These are phyloP conservation scores for Agrocybe chaxingu DNA, from an alignment of 768 basidiomycete genomes.

Conservation along the genomic window DNA sequence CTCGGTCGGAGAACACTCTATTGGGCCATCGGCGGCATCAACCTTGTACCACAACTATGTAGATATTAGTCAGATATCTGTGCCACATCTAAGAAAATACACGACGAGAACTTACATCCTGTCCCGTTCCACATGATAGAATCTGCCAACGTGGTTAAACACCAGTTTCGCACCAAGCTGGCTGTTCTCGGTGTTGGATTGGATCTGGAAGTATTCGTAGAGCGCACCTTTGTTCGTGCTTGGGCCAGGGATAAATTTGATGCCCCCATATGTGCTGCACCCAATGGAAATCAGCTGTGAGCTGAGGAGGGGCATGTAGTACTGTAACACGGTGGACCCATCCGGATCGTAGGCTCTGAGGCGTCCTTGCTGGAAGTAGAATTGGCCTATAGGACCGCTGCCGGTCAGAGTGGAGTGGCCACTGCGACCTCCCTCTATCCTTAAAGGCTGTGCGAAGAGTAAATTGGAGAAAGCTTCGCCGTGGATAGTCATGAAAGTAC, in stretches of 20 bases:
- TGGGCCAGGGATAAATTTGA: constrained; percentile 16
- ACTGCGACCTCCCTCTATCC: constrained; percentile 11
- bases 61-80: background rate
- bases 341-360: constrained; percentile 15
- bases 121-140: constrained; percentile 24
- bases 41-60: constrained; percentile 23
- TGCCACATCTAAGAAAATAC: background rate
- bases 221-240: constrained; percentile 22
- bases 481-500: background rate
- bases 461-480: background rate
- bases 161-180: constrained; percentile 25
- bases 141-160: constrained; percentile 25
- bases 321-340: constrained; percentile 6
- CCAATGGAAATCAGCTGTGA: constrained; percentile 10
- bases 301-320: constrained; percentile 12
- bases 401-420: constrained; percentile 20
- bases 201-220: constrained; percentile 20
- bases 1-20: no score
- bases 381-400: constrained; percentile 17
- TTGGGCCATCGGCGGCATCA: background rate
- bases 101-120: constrained; percentile 22
- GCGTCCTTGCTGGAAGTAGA: constrained; percentile 23
- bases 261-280: constrained; percentile 17
- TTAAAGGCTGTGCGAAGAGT: constrained; percentile 12
- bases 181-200: constrained; percentile 19